Evolutionary conservation across 441 rosid genomes (phyloP).

Genomic region (Populus hybrid): DNA sequence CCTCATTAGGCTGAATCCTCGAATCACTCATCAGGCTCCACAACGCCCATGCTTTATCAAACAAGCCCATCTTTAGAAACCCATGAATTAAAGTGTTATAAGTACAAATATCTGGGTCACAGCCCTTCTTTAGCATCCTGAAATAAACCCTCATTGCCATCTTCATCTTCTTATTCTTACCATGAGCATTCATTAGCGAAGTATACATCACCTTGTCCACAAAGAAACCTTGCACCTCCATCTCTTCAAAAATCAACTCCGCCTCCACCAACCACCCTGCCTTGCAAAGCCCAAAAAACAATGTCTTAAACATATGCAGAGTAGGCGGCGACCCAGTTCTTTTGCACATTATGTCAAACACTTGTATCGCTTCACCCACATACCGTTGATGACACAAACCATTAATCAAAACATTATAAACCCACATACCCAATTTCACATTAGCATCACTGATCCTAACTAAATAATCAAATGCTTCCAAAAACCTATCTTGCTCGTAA

Average conservation of each 20-base stretch:
- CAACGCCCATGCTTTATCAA: constrained; percentile 41
- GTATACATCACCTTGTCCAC: constrained; percentile 56
- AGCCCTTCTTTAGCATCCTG: constrained; percentile 56
- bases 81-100: constrained; percentile 55
- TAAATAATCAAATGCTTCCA: constrained; percentile 50
- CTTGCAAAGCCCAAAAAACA: constrained; percentile 61
- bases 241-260: constrained; percentile 46
- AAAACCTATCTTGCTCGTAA: constrained; percentile 34
- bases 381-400: constrained; percentile 46
- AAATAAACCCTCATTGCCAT: constrained; percentile 54
- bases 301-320: constrained; percentile 44
- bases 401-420: constrained; percentile 43
- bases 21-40: constrained; percentile 38
- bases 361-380: constrained; percentile 47
- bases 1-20: constrained; percentile 35
- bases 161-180: constrained; percentile 46
- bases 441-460: constrained; percentile 25
- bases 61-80: constrained; percentile 43
- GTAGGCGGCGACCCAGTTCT: constrained; percentile 41
- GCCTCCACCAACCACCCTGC: constrained; percentile 46
- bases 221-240: constrained; percentile 49
- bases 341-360: constrained; percentile 41
- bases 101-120: constrained; percentile 37
- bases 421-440: constrained; percentile 36
- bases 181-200: constrained; percentile 45